Base-by-base conservation (phyloP, 257 asterid species). In the Solanum microdontum region DNA sequence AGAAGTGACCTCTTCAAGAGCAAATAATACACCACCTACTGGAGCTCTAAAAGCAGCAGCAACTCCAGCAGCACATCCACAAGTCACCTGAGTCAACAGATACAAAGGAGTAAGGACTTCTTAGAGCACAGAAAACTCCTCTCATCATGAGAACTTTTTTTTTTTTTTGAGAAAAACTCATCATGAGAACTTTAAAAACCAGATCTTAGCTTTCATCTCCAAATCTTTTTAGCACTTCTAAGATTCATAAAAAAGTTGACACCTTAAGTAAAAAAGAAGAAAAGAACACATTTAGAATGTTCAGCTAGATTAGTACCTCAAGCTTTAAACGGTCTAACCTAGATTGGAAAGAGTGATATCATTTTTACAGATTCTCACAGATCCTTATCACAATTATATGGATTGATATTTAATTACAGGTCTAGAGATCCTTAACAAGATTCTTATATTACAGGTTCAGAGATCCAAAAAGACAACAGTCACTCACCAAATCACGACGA, bases 1-100 rank as follows among this genome's bases (percentile, higher is more conserved):
- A 84, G 99, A 97, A 60, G 99, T 96, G 80, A 97, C 99, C 93
- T 97, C 99, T 92, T 97, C 99, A 82, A 97, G 90, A 37, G 99
- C 99, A 92, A 97, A 97, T 87, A 97, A 88, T 73, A 97, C 99
- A 87, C 99, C 99, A 82, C 99, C 99, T 88, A 97, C 99, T 43
- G 99, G 99, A 91, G 99, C 98, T 94, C 99, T 94, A 90, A 97
- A 97, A 84, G 99, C 99, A 91, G 99, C 99, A 92, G 99, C 98
- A 84, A 97, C 99, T 87, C 99, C 99, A 85, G 99, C 99, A 92
- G 99, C 99, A 94, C 99, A 97, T 93, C 99, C 99, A 93, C 99
- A 97, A 82, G 99, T 97, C 88, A 97, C 99, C 99, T 97, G 91
- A 92, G 89, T 91, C 92, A 91, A 91, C 90, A 92, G 89, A 88